Base-by-base conservation (phyloP, 176 grass and related monocot species). In the Dactylis glomerata region DNA sequence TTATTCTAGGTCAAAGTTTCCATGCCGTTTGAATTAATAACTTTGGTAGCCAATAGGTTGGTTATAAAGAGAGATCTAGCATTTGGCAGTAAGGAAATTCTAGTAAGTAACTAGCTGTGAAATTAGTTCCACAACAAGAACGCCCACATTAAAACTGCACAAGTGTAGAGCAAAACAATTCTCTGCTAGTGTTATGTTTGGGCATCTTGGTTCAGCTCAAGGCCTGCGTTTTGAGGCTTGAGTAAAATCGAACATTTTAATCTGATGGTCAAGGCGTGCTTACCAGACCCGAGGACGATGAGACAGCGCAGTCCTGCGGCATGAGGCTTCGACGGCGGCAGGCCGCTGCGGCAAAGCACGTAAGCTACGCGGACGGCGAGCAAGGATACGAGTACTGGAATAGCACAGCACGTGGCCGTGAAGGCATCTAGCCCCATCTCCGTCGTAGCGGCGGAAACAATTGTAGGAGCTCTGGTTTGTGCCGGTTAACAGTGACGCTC, bases 271-370 rank as follows among this genome's bases (percentile, higher is more conserved):
- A 89, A 57, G 50, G 38, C 1, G 61, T 32, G 83, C 85, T 76
- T 75, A 94, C 92, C 87, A 11, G 92, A 92, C 8, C 89, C 89
- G 19, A 94, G 92, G 49, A 92, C 58, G 77, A 92, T 71, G 77
- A 94, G 84, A 56, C 80, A 89, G 66, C 84, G 87, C 78, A 92
- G 20, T 38, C 45, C 49, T 12, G 71, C 54, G 6, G 49, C 13
- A n/a, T 3, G 14, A 31, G 89, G 45, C 66, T 34, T 74, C 31
- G 78, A 75, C 40, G 30, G 55, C 27, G 84, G 87, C 14, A 49
- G 83, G 73, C 92, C 77, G 24, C 76, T 89, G 71, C 55, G 70
- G 69, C 82, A 87, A 2, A 94, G 56, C 75, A 94, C 81, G 54
- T 85, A 89, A 6, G 82, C 67, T 32, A 87, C 41, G 40, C 92